A percentile compares a stretch with the other conserved stretches of the same genome.
These are phyloP conservation scores for Ganoderma sinense DNA, from an alignment of 1,284 basidiomycete species.

Conservation along the genomic window DNA sequence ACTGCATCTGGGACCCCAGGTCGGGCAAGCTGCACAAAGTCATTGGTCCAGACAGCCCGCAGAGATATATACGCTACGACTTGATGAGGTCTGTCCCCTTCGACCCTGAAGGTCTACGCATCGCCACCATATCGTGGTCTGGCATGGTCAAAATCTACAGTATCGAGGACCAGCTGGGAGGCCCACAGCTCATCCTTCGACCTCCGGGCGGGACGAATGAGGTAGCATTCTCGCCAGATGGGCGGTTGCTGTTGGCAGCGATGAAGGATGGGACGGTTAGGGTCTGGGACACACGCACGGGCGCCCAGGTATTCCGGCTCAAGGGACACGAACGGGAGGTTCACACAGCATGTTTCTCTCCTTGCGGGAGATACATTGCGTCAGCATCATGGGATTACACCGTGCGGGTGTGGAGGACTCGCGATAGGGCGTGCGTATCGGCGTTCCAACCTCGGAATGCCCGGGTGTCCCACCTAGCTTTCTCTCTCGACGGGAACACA, in stretches of 20 bases:
- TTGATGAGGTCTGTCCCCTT: not conserved
- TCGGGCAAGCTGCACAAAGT: not conserved
- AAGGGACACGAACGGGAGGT: not conserved
- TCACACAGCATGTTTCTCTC: not conserved
- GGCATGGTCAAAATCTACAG: not conserved
- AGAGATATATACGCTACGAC: too few species aligned
- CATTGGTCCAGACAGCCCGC: not conserved
- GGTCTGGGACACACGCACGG: not conserved
- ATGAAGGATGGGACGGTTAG: not conserved
- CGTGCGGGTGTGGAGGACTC: not conserved
- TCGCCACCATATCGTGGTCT: not conserved
- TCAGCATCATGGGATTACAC: not conserved
- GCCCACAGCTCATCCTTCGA: not conserved
- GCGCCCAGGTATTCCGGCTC: not conserved
- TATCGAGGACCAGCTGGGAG: not conserved
- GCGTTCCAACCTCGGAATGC: not conserved
- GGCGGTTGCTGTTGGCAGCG: not conserved
- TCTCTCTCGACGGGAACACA: not conserved
- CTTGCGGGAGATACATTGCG: not conserved
- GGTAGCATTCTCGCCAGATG: not conserved
- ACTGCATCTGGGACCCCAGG: not conserved
- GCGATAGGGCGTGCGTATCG: not conserved
- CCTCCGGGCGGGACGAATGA: not conserved
- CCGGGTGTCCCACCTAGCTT: not conserved
- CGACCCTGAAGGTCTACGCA: not conserved